A percentile compares a stretch with the other conserved stretches of the same genome.
These are phyloP conservation scores for Mrakiaceae sp. DNA, from an alignment of 1,284 basidiomycete species.

Conservation along the genomic window DNA sequence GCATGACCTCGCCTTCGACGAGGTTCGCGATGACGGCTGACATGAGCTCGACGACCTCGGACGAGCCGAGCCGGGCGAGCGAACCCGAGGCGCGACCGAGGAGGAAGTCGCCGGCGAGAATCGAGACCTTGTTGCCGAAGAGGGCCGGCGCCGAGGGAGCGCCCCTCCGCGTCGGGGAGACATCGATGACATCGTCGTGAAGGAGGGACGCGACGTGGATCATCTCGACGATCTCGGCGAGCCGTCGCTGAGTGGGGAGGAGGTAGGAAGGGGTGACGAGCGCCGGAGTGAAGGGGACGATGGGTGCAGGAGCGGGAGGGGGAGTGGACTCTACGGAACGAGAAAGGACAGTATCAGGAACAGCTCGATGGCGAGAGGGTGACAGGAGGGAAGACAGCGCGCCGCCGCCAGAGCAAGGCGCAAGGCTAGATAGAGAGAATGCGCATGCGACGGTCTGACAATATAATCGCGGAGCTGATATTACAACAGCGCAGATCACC, in stretches of 20 bases:
- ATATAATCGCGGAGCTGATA: too few relatives aligned
- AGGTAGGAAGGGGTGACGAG: slow-evolving; percentile 21
- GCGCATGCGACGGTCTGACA: too few relatives aligned
- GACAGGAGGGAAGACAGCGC: too few relatives aligned
- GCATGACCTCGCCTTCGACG: slow-evolving; percentile 92
- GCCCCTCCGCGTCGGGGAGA: slow-evolving; percentile 67
- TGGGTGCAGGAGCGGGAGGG: slow-evolving; percentile 13
- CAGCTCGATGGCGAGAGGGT: slow-evolving; percentile 3
- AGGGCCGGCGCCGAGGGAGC: slow-evolving; percentile 71
- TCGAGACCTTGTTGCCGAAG: slow-evolving; percentile 91
- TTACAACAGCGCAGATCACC: too few relatives aligned
- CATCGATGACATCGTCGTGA: slow-evolving; percentile 92
- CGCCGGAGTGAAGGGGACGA: neutral
- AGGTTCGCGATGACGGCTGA: slow-evolving; percentile 87
- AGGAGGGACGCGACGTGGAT: slow-evolving; percentile 92
- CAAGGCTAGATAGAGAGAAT: too few relatives aligned
- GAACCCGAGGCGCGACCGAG: slow-evolving; percentile 84
- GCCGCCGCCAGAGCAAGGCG: too few relatives aligned
- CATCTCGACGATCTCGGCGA: slow-evolving; percentile 97
- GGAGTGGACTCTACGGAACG: neutral
- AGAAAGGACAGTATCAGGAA: neutral
- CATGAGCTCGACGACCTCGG: slow-evolving; percentile 86
- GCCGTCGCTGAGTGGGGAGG: slow-evolving; percentile 77
- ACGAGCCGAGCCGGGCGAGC: slow-evolving; percentile 71
- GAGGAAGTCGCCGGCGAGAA: slow-evolving; percentile 91